Base-by-base conservation (phyloP, 2,329 filamentous ascomycete species). In the Daldinia sp. region DNA sequence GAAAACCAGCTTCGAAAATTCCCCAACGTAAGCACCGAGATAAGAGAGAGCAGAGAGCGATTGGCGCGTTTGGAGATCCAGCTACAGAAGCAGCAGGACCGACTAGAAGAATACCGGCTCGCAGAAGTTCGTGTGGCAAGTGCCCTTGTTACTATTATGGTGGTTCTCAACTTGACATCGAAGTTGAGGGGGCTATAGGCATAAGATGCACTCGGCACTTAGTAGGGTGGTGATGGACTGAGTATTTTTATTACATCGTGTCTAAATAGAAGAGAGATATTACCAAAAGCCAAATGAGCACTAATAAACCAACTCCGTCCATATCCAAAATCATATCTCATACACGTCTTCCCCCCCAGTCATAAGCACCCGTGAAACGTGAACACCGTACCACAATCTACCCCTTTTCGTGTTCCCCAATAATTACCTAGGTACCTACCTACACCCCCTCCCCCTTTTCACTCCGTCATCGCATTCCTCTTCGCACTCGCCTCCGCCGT, bases 401-500 rank as follows among this genome's bases (percentile, higher is more conserved):
- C 13, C 10, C 29, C 30, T 56, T 35, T 25, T 15, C 25, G 15
- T 27, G 7, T 27, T 21, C 9, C 4, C 6, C 19, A n/a, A n/a
- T n/a, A 10, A 23, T 23, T 23, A 29, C 29, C 11, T 32, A 32
- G 21, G 4, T 39, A 3, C 10, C 8, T 17, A 17, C 29, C 19
- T 11, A 9, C 29, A 30, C 37, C n/a, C 7, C 17, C 5, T 17
- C 17, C 2, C 19, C 7, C 10, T n/a, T 11, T 15, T 61, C 48
- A 69, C 54, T 66, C 64, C 17, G 64, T 67, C 63, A 67, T 65
- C 27, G 85, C 81, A 75, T 94, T 94, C 51, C 82, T 87, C 78
- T 80, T 87, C 4, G 90, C 91, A 45, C 88, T 88, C 4, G 89
- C 87, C 75, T 90, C 84, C 0, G 91, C 90, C 19, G 90, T 92